Evolutionary conservation across 176 grass and related monocot species (phyloP).

Genomic region (Musa acuminata): DNA sequence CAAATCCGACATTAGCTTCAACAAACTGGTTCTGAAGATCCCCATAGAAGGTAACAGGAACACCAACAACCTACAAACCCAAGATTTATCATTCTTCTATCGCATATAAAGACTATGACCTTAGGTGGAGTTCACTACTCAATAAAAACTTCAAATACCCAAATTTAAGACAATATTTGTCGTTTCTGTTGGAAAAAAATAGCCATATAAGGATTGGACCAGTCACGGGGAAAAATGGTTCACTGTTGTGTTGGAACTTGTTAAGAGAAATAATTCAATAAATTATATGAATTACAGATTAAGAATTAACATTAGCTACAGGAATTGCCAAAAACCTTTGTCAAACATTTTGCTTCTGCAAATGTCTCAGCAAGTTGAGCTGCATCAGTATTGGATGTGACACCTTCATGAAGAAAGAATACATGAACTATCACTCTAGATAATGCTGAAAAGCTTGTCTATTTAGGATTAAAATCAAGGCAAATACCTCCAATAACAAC

Average conservation of each 20-base stretch:
- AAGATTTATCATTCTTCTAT: not conserved
- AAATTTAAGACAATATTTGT: too few relatives aligned
- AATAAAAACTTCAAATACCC: too few relatives aligned
- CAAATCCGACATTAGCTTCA: constrained; percentile 59
- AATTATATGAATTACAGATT: too few relatives aligned
- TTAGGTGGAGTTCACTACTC: too few relatives aligned
- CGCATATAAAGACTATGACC: not conserved
- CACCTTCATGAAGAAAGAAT: constrained; percentile 29
- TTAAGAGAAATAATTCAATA: too few relatives aligned
- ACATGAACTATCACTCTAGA: not conserved
- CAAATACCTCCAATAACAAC: constrained; percentile 40
- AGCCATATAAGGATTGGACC: too few relatives aligned
- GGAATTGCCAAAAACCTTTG: constrained; percentile 37
- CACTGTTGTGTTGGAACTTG: too few relatives aligned
- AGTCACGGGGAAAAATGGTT: too few relatives aligned
- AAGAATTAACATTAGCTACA: not conserved
- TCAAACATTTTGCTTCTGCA: constrained; percentile 63
- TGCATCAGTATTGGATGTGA: constrained; percentile 82
- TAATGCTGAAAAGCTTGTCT: not conserved
- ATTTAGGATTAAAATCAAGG: not conserved
- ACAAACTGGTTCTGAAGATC: constrained; percentile 67
- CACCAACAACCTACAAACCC: constrained; percentile 37
- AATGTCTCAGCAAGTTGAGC: constrained; percentile 85
- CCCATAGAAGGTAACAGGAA: constrained; percentile 53
- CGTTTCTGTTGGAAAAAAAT: too few relatives aligned